phyloP scores from a whole-genome alignment of 1,139 yeast genomes.

The Nakaseomyces delphensis region DNA sequence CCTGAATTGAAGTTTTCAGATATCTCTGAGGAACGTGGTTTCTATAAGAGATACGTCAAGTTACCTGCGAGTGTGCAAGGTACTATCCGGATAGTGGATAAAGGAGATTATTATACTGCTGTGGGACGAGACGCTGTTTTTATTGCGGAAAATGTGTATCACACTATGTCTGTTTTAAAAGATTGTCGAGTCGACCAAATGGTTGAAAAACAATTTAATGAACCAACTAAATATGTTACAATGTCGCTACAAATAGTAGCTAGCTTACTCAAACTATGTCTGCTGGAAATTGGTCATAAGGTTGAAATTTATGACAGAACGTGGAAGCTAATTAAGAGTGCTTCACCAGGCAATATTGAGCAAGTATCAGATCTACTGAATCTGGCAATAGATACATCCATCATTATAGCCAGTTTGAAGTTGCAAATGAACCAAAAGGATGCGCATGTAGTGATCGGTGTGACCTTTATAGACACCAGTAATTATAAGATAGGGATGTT shows the following conservation, averaged over 20 bases:
- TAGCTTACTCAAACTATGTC: conserved; percentile 54
- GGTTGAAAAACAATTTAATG: conserved; percentile 30
- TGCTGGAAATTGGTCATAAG: conserved; percentile 64
- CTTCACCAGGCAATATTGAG: conserved; percentile 87
- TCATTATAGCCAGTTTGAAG: conserved; percentile 71
- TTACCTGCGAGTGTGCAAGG: conserved; percentile 43
- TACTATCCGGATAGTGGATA: conserved; percentile 62
- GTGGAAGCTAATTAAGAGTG: conserved; percentile 54
- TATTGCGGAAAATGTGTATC: conserved; percentile 76
- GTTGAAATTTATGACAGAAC: conserved; percentile 60
- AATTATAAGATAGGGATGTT: conserved; percentile 56
- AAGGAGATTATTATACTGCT: conserved; percentile 68
- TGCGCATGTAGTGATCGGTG: conserved; percentile 53
- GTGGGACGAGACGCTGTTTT: conserved; percentile 68
- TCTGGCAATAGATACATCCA: conserved; percentile 46
- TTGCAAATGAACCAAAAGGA: conserved; percentile 37
- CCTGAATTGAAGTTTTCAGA: conserved; percentile 72
- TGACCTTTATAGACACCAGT: conserved; percentile 72
- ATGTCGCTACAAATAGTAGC: conserved; percentile 66
- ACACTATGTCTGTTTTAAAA: conserved; percentile 73
- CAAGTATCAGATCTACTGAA: conserved; percentile 67
- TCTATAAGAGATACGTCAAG: conserved; percentile 48
- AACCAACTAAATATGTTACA: conserved; percentile 58
- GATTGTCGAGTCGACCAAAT: conserved; percentile 34
- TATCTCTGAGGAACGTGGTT: conserved; percentile 39